phyloP scores from a whole-genome alignment of 2,329 filamentous ascomycete genomes.

The Claviceps sp. region DNA sequence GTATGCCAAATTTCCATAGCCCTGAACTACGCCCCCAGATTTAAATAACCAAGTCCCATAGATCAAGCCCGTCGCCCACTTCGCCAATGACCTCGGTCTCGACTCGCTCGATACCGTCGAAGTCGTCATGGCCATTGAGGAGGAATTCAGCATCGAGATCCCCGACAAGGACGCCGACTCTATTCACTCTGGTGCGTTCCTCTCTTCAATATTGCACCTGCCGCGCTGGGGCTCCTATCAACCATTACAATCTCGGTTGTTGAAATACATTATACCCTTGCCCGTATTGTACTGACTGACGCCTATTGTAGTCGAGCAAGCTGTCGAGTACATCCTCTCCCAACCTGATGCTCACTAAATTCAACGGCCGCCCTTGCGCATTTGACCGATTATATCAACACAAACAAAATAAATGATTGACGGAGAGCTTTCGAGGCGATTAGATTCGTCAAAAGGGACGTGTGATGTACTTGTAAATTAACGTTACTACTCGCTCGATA shows the following conservation, averaged over 20 bases:
- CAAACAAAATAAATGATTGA: neutral
- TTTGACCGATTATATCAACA: neutral
- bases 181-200: constrained; percentile 76
- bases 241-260: neutral
- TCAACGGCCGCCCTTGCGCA: neutral
- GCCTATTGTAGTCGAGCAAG: constrained; percentile 68
- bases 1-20: constrained; percentile 27
- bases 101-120: constrained; percentile 98
- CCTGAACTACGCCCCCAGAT: neutral
- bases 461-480: constrained; percentile 4
- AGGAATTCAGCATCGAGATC: constrained; percentile 87
- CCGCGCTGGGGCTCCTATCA: neutral
- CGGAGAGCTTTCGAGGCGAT: neutral
- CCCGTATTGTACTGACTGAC: constrained; percentile 1
- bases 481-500: neutral
- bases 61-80: constrained; percentile 78
- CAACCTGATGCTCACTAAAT: constrained; percentile 75
- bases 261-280: neutral
- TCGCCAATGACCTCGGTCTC: constrained; percentile 91
- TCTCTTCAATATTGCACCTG: too few relatives aligned
- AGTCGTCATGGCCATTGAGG: constrained; percentile 99
- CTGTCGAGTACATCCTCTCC: constrained; percentile 82
- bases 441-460: neutral
- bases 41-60: constrained; percentile 22
- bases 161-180: constrained; percentile 92